Evolutionary conservation across 352 stramenopile species (phyloP).

Genomic region (Pythium rishiriense): DNA sequence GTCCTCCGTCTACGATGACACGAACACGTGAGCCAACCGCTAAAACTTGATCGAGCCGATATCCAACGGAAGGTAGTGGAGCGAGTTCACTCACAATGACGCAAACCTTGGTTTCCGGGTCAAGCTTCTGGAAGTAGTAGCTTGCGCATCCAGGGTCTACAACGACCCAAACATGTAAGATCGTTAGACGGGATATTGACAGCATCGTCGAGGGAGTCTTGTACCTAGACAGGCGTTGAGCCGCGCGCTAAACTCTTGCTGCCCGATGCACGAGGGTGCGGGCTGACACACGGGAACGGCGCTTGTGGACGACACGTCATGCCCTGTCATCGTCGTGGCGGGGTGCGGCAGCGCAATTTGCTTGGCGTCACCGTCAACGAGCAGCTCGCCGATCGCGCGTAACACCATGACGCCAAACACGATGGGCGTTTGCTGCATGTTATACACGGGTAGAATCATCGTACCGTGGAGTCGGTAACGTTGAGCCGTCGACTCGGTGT

Average conservation of each 20-base stretch:
- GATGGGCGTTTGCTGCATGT: slow-evolving; percentile 68
- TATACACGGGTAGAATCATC: slow-evolving; percentile 54
- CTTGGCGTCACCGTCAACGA: slow-evolving; percentile 48
- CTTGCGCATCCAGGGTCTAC: slow-evolving; percentile 59
- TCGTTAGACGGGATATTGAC: neutral
- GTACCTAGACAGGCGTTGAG: slow-evolving; percentile 58
- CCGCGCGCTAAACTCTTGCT: slow-evolving; percentile 40
- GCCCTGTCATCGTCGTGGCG: neutral
- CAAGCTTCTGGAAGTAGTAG: slow-evolving; percentile 67
- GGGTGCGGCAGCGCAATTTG: slow-evolving; percentile 27
- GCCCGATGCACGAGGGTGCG: slow-evolving; percentile 32
- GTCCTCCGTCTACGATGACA: slow-evolving; percentile 31
- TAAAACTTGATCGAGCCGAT: too few relatives aligned
- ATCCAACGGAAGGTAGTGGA: neutral
- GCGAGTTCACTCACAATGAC: slow-evolving; percentile 48
- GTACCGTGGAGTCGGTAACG: slow-evolving; percentile 55
- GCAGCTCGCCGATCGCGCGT: slow-evolving; percentile 38
- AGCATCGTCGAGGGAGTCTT: neutral
- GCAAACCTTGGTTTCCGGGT: slow-evolving; percentile 45
- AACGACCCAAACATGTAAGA: neutral
- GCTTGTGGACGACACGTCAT: neutral
- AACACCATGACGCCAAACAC: slow-evolving; percentile 64
- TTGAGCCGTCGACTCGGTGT: slow-evolving; percentile 39
- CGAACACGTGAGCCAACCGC: neutral
- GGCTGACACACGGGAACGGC: slow-evolving; percentile 23